Evolutionary conservation across 1,284 basidiomycete species (phyloP).

Genomic region (Cutaneotrichosporon spelunceum): DNA sequence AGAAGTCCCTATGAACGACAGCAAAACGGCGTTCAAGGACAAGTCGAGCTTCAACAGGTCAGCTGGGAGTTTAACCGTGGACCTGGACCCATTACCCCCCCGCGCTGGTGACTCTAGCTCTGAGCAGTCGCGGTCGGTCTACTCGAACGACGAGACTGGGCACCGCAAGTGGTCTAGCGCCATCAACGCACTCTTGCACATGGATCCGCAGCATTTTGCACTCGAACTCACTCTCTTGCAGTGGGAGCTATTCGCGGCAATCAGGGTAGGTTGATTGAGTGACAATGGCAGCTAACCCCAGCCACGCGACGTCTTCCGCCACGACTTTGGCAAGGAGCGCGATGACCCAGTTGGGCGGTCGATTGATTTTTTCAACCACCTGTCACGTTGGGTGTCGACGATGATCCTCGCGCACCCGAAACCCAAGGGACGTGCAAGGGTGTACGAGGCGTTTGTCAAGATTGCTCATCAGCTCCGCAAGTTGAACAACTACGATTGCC

Average conservation of each 20-base stretch:
- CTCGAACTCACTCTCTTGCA: slow-evolving; percentile 49
- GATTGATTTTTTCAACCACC: slow-evolving; percentile 50
- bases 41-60: slow-evolving; percentile 20
- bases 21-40: slow-evolving; percentile 1
- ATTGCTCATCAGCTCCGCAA: slow-evolving; percentile 48
- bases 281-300: background rate
- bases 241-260: slow-evolving; percentile 45
- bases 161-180: slow-evolving; percentile 17
- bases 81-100: slow-evolving; percentile 8
- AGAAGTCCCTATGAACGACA: background rate
- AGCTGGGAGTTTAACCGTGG: slow-evolving; percentile 20
- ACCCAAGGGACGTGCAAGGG: slow-evolving; percentile 45
- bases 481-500: slow-evolving; percentile 51
- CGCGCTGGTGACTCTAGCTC: slow-evolving; percentile 17
- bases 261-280: slow-evolving; percentile 24
- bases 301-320: slow-evolving; percentile 47
- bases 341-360: slow-evolving; percentile 41
- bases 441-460: slow-evolving; percentile 48
- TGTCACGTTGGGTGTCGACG: slow-evolving; percentile 49
- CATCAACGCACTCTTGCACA: slow-evolving; percentile 21
- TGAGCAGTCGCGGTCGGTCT: slow-evolving; percentile 14
- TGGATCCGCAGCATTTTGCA: slow-evolving; percentile 42
- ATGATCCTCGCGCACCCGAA: slow-evolving; percentile 48
- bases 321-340: slow-evolving; percentile 49
- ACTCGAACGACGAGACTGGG: slow-evolving; percentile 15